These are phyloP conservation scores for Zymoseptoria ardabiliae DNA, from an alignment of 2,329 filamentous ascomycete genomes.

Conservation along the genomic window DNA sequence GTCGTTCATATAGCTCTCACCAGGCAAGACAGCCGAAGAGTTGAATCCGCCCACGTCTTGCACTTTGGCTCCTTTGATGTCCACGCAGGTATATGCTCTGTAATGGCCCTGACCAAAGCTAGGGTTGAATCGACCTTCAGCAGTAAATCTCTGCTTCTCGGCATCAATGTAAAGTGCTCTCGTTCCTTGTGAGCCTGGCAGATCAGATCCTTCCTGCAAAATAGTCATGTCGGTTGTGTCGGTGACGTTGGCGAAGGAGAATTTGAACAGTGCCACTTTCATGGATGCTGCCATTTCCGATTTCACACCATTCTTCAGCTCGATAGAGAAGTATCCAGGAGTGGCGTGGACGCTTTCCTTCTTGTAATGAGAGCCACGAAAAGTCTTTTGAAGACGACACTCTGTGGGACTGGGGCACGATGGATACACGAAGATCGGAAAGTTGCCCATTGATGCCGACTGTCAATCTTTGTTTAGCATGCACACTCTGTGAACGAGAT, in stretches of 20 bases:
- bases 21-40: conserved; percentile 39
- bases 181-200: conserved; percentile 44
- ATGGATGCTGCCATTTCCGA: conserved; percentile 55
- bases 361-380: conserved; percentile 40
- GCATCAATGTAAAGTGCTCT: conserved; percentile 47
- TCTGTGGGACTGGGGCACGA: conserved; percentile 47
- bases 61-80: conserved; percentile 47
- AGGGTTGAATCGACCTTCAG: conserved; percentile 51
- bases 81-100: conserved; percentile 51
- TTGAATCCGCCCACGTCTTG: conserved; percentile 52
- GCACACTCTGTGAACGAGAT: not conserved
- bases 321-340: conserved; percentile 53
- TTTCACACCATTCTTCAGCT: conserved; percentile 47
- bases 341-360: conserved; percentile 45
- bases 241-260: conserved; percentile 42
- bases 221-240: conserved; percentile 44
- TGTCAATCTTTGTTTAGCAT: not conserved
- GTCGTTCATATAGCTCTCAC: conserved; percentile 27
- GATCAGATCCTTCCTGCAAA: conserved; percentile 52
- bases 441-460: conserved; percentile 61
- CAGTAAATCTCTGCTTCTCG: conserved; percentile 47
- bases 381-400: conserved; percentile 44
- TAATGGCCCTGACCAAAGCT: conserved; percentile 56
- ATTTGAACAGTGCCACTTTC: conserved; percentile 52
- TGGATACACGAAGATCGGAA: conserved; percentile 61